These are phyloP conservation scores for Sporobolus alterniflorus DNA, from an alignment of 202 grass and related monocot species.

Conservation along the genomic window DNA sequence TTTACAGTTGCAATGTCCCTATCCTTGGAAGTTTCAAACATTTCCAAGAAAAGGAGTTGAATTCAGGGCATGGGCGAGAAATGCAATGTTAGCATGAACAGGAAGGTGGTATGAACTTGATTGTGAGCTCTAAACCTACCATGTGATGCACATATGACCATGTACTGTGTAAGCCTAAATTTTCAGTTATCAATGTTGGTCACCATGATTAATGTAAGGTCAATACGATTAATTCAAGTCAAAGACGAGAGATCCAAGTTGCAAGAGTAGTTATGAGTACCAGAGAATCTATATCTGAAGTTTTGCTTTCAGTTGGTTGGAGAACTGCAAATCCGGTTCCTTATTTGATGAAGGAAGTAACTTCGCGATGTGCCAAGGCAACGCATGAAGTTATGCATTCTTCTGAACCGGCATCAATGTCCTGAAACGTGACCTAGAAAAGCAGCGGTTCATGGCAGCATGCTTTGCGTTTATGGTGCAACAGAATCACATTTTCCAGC, in stretches of 20 bases:
- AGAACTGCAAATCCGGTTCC: slow-evolving; percentile 7
- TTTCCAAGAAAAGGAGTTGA: background rate
- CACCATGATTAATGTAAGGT: slow-evolving; percentile 5
- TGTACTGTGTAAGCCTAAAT: background rate
- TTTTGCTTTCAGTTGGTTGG: slow-evolving; percentile 16
- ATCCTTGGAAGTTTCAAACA: background rate
- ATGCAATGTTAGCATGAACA: slow-evolving; percentile 29
- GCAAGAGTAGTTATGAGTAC: background rate
- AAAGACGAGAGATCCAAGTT: background rate
- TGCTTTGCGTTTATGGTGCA: background rate
- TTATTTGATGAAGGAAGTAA: slow-evolving; percentile 33
- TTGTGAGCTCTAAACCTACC: background rate
- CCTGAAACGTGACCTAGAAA: slow-evolving; percentile 27
- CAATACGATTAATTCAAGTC: background rate
- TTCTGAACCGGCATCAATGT: background rate
- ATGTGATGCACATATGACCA: background rate
- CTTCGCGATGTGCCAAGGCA: slow-evolving; percentile 13
- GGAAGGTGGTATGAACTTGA: background rate
- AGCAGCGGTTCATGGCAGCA: slow-evolving; percentile 21
- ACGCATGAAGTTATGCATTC: slow-evolving; percentile 12
- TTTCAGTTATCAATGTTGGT: background rate
- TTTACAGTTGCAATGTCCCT: background rate
- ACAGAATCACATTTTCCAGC: slow-evolving; percentile 3
- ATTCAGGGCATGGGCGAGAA: slow-evolving; percentile 6
- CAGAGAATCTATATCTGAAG: background rate